Evolutionary conservation across 176 grass and related monocot genomes (phyloP).

Genomic region (Aegilops tauschii): DNA sequence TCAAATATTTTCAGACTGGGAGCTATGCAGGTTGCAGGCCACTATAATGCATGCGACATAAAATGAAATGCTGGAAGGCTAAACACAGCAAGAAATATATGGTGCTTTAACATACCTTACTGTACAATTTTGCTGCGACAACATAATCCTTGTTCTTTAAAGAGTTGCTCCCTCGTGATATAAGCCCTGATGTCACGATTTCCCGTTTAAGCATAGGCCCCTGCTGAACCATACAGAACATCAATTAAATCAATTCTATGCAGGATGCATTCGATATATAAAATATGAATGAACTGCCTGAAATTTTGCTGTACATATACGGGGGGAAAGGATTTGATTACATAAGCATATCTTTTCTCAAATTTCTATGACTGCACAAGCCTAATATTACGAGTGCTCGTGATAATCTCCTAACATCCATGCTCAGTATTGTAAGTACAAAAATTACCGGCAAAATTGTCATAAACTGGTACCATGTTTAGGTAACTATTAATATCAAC

Average conservation of each 20-base stretch:
- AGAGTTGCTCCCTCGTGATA: conserved; percentile 7
- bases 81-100: neutral
- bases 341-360: neutral
- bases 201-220: neutral
- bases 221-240: conserved; percentile 7
- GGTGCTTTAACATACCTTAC: conserved; percentile 19
- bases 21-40: neutral
- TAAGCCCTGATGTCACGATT: neutral
- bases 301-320: neutral
- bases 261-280: neutral
- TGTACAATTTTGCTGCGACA: conserved; percentile 23
- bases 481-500: neutral
- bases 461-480: neutral
- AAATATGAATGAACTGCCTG: neutral
- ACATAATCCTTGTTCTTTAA: conserved; percentile 23
- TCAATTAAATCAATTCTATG: neutral
- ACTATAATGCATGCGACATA: neutral
- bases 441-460: neutral
- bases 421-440: neutral
- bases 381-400: neutral
- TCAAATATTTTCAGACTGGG: neutral
- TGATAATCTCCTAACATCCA: neutral
- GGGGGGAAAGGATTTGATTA: neutral
- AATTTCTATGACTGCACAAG: conserved; percentile 2
- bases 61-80: neutral